Evolutionary conservation across 495 filamentous ascomycete species (phyloP).

Genomic region (Darksidea phi): DNA sequence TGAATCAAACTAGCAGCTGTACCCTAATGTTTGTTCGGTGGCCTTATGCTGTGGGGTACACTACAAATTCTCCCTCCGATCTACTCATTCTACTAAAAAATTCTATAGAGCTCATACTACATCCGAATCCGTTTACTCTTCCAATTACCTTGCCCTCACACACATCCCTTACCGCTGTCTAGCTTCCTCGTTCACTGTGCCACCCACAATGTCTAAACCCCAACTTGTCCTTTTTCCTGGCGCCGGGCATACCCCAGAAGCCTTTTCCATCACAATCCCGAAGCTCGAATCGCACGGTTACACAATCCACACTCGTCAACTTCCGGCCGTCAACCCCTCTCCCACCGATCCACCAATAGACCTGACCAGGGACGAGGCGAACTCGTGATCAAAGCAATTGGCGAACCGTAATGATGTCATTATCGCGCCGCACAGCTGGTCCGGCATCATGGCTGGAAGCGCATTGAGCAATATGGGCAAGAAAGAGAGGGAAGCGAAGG

Average conservation of each 20-base stretch:
- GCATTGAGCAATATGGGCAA: slow-evolving; percentile 17
- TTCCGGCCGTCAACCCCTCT: slow-evolving; percentile 47
- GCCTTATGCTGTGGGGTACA: too few relatives aligned
- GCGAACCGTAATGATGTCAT: slow-evolving; percentile 31
- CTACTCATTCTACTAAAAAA: too few relatives aligned
- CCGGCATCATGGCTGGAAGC: slow-evolving; percentile 14
- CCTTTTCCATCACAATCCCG: slow-evolving; percentile 42
- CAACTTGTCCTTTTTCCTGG: slow-evolving; percentile 52
- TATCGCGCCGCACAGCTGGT: slow-evolving; percentile 27
- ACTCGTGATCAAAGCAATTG: slow-evolving; percentile 9
- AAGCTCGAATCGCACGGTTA: slow-evolving; percentile 43
- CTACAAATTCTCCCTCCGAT: too few relatives aligned
- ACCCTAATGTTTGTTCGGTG: too few relatives aligned
- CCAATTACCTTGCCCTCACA: too few relatives aligned
- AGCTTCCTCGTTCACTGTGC: neutral
- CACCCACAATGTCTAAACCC: slow-evolving; percentile 37
- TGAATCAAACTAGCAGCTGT: too few relatives aligned
- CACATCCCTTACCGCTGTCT: neutral
- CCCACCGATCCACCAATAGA: slow-evolving; percentile 6
- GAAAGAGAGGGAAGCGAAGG: slow-evolving; percentile 20
- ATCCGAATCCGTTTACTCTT: too few relatives aligned
- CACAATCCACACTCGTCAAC: slow-evolving; percentile 24
- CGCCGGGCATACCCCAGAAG: slow-evolving; percentile 47
- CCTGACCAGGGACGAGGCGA: slow-evolving; percentile 14
- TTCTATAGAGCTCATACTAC: too few relatives aligned